These are phyloP conservation scores for Skeletonema marinoi DNA, from an alignment of 108 stramenopile genomes.

Conservation along the genomic window DNA sequence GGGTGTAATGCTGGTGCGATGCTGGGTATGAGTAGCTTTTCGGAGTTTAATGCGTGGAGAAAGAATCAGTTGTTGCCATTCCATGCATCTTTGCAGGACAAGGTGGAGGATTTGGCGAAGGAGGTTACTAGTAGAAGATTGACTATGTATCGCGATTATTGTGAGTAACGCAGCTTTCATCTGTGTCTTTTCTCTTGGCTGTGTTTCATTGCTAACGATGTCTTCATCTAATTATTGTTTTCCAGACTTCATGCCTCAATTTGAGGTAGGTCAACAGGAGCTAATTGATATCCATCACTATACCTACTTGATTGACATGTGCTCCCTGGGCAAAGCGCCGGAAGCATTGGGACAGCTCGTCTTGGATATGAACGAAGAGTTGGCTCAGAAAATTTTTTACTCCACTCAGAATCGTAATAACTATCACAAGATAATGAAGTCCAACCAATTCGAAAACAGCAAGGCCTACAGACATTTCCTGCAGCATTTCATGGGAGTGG, in stretches of 20 bases:
- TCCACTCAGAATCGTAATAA: constrained; percentile 45
- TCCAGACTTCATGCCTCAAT: constrained; percentile 56
- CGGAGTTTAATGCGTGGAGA: constrained; percentile 53
- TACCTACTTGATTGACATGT: constrained; percentile 57
- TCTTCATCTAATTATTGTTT: background rate
- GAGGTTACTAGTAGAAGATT: constrained; percentile 19
- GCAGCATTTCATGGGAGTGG: constrained; percentile 36
- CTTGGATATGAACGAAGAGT: constrained; percentile 30
- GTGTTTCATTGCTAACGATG: background rate
- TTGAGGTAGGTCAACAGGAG: constrained; percentile 59
- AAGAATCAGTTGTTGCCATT: constrained; percentile 61
- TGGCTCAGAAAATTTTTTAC: constrained; percentile 44
- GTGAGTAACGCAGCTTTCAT: constrained; percentile 17
- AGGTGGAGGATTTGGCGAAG: constrained; percentile 22
- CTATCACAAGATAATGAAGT: constrained; percentile 52
- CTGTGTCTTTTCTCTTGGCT: background rate
- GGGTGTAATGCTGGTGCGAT: constrained; percentile 56
- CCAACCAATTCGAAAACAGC: constrained; percentile 27
- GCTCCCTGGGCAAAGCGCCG: constrained; percentile 35
- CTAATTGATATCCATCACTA: constrained; percentile 56
- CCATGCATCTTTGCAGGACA: constrained; percentile 32
- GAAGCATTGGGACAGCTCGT: constrained; percentile 31
- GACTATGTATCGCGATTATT: constrained; percentile 52
- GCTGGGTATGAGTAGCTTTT: constrained; percentile 39
- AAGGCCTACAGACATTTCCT: constrained; percentile 37